Conservation (phyloP, 2,329 filamentous ascomycete species). For the Reticulascus tulasneorum region DNA sequence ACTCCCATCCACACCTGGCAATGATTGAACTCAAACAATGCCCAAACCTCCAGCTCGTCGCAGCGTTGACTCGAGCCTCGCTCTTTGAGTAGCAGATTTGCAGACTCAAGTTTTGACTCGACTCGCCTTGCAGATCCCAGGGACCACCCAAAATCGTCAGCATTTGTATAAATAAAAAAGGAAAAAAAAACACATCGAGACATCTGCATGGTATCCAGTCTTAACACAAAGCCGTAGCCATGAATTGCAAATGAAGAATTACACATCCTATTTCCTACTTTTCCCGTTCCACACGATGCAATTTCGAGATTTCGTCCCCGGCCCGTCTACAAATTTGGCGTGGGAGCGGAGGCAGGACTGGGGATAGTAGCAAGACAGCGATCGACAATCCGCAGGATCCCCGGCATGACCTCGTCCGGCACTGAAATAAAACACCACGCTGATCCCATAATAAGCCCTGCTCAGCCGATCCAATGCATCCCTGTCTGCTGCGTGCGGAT, state of each 20-base stretch:
- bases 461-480: conserved; percentile 5
- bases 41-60: no score
- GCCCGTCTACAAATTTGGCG: conserved; percentile 1
- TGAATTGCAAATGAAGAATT: neutral
- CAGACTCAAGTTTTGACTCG: no score
- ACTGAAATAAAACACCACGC: conserved; percentile 4
- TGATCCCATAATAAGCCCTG: conserved; percentile 12
- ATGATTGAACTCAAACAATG: no score
- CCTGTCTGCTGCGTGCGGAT: conserved; percentile 2
- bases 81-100: no score
- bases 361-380: conserved; percentile 6
- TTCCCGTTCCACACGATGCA: neutral
- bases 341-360: no score
- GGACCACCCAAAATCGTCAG: no score
- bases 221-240: conserved; percentile 1
- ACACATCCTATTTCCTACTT: neutral
- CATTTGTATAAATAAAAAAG: no score
- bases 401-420: conserved; percentile 5
- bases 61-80: no score
- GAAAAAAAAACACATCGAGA: no score
- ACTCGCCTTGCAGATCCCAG: no score
- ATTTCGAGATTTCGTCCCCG: neutral
- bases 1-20: no score
- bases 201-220: neutral
- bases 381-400: conserved; percentile 10